Evolutionary conservation across 202 grass and related monocot species (phyloP).

Genomic region (Zizania palustris): DNA sequence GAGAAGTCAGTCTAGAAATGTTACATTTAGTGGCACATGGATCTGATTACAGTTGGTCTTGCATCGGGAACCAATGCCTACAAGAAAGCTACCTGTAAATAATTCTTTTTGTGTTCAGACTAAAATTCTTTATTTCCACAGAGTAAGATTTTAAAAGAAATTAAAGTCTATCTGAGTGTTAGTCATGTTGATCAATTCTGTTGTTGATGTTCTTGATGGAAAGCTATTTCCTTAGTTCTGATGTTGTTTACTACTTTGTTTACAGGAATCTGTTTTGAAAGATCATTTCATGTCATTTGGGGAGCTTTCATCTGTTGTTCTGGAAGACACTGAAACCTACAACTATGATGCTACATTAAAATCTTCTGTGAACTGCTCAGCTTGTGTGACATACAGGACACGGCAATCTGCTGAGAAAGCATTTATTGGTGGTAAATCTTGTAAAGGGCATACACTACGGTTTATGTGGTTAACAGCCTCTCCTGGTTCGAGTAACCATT

Average conservation of each 20-base stretch:
- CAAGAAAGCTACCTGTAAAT: background rate
- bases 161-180: background rate
- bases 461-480: constrained; percentile 80
- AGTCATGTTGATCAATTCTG: constrained; percentile 18
- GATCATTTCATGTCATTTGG: constrained; percentile 94
- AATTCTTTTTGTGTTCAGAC: constrained; percentile 14
- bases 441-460: constrained; percentile 67
- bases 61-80: background rate
- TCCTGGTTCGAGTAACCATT: constrained; percentile 52
- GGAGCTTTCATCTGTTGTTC: constrained; percentile 72
- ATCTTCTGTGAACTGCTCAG: constrained; percentile 59
- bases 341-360: constrained; percentile 59
- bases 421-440: constrained; percentile 74
- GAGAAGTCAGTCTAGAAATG: constrained; percentile 23
- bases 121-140: constrained; percentile 5
- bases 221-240: constrained; percentile 32
- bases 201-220: constrained; percentile 34
- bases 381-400: constrained; percentile 72
- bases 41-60: constrained; percentile 9
- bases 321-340: constrained; percentile 66
- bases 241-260: constrained; percentile 39
- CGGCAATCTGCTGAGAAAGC: constrained; percentile 80
- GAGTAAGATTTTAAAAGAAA: constrained; percentile 18
- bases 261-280: constrained; percentile 76
- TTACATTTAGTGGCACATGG: constrained; percentile 14